These are phyloP conservation scores for Hemileccinum rubropunctum DNA, from an alignment of 768 basidiomycete genomes.

Conservation along the genomic window DNA sequence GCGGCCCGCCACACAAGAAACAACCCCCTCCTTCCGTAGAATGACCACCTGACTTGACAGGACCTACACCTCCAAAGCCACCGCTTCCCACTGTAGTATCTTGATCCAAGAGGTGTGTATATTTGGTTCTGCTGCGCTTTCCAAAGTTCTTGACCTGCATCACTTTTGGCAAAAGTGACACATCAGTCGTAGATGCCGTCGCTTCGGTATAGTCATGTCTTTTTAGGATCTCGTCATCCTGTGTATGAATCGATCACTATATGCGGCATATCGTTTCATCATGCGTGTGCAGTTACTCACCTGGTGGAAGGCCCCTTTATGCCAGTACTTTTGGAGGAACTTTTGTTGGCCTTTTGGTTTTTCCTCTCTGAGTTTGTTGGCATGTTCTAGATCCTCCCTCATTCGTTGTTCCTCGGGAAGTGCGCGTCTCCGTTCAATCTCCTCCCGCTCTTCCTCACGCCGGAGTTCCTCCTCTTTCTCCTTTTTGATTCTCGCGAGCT, in stretches of 20 bases:
- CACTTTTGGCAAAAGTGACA: constrained; percentile 85
- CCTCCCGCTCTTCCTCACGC: constrained; percentile 83
- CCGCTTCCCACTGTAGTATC: constrained; percentile 72
- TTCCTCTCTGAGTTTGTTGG: constrained; percentile 76
- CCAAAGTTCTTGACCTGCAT: constrained; percentile 98
- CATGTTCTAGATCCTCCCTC: constrained; percentile 88
- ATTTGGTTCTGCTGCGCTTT: constrained; percentile 89
- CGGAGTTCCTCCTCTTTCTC: constrained; percentile 88
- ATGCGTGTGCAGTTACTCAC: constrained; percentile 38
- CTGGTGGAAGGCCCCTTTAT: constrained; percentile 99
- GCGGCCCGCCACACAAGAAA: constrained; percentile 92
- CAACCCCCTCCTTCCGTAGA: constrained; percentile 67
- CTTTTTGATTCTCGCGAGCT: constrained; percentile 88
- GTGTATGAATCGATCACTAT: constrained; percentile 21
- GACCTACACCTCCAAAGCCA: constrained; percentile 61
- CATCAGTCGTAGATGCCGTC: constrained; percentile 84
- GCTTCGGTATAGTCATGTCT: constrained; percentile 87
- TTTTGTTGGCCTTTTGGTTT: constrained; percentile 90
- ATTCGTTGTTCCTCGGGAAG: constrained; percentile 91
- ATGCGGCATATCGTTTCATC: constrained; percentile 3
- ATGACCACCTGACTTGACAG: constrained; percentile 55
- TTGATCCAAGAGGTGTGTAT: constrained; percentile 93
- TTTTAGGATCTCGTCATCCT: constrained; percentile 87
- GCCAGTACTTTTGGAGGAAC: constrained; percentile 98
- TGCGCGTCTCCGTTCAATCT: constrained; percentile 87